Percentiles rank a stretch among this genome's conserved stretches.
These are phyloP conservation scores for Penicillium daleae DNA, from an alignment of 495 filamentous ascomycete species.

Conservation along the genomic window DNA sequence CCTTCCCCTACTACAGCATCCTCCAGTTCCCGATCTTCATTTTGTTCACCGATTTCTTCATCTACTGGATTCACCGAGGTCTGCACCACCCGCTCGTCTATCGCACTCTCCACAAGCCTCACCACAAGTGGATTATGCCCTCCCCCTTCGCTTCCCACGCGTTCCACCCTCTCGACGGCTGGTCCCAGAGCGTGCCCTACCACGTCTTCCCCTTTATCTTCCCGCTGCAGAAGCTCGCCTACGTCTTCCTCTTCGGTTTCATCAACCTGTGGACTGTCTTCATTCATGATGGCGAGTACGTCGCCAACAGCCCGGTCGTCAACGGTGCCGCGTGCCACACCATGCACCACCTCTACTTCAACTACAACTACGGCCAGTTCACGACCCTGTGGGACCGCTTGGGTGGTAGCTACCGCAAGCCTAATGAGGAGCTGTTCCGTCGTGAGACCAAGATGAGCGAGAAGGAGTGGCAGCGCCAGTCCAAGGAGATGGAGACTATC, in stretches of 20 bases:
- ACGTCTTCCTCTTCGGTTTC: conserved; percentile 83
- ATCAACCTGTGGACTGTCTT: conserved; percentile 98
- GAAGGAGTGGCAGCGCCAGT: conserved; percentile 79
- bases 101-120: conserved; percentile 90
- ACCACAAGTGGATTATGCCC: conserved; percentile 99
- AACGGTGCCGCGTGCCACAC: conserved; percentile 97
- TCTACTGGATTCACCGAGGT: conserved; percentile 94
- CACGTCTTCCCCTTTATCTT: conserved; percentile 94
- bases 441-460: conserved; percentile 88
- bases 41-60: conserved; percentile 87
- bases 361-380: conserved; percentile 98
- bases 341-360: conserved; percentile 98
- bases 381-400: conserved; percentile 94
- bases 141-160: conserved; percentile 91
- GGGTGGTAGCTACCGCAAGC: conserved; percentile 85
- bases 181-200: conserved; percentile 88
- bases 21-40: conserved; percentile 93
- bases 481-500: conserved; percentile 83
- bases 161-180: conserved; percentile 95
- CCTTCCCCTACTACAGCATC: conserved; percentile 75
- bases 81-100: conserved; percentile 84
- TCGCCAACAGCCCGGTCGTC: conserved; percentile 82
- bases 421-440: conserved; percentile 84
- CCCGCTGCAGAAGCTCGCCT: conserved; percentile 89
- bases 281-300: conserved; percentile 97